Conservation (phyloP, 2,329 filamentous ascomycete genomes). For the Fusarium nisikadoi region DNA sequence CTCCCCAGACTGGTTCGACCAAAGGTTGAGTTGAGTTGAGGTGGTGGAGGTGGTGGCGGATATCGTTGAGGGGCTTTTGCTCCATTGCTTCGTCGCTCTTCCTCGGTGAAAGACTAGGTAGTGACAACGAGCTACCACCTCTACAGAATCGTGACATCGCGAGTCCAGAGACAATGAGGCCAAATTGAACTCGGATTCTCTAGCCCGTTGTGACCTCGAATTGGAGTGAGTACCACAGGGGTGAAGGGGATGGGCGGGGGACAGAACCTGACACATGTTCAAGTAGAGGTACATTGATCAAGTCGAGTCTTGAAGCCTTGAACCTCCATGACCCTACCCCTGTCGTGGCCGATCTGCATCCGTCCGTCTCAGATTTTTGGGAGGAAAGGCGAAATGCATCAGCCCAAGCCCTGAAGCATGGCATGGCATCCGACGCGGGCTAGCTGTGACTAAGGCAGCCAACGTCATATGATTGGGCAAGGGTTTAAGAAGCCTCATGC, state of each 20-base stretch:
- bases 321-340: constrained; percentile 29
- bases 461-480: constrained; percentile 31
- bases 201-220: constrained; percentile 38
- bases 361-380: constrained; percentile 52
- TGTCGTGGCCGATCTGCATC: constrained; percentile 50
- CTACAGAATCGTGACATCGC: neutral
- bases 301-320: constrained; percentile 24
- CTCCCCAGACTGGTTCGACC: constrained; percentile 21
- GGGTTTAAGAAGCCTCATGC: constrained; percentile 40
- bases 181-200: constrained; percentile 27
- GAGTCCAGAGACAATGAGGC: neutral
- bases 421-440: constrained; percentile 34
- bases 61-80: neutral
- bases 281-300: constrained; percentile 44
- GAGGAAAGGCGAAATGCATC: constrained; percentile 44
- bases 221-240: constrained; percentile 36
- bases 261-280: constrained; percentile 44
- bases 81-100: neutral
- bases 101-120: neutral
- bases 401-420: constrained; percentile 42
- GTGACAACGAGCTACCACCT: neutral
- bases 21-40: constrained; percentile 2
- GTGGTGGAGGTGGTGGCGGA: neutral
- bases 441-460: constrained; percentile 36
- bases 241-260: constrained; percentile 35